Percentiles rank a stretch among this genome's conserved stretches.
phyloP scores from a whole-genome alignment of 2,329 filamentous ascomycete genomes.

The Verticillium nubilum region DNA sequence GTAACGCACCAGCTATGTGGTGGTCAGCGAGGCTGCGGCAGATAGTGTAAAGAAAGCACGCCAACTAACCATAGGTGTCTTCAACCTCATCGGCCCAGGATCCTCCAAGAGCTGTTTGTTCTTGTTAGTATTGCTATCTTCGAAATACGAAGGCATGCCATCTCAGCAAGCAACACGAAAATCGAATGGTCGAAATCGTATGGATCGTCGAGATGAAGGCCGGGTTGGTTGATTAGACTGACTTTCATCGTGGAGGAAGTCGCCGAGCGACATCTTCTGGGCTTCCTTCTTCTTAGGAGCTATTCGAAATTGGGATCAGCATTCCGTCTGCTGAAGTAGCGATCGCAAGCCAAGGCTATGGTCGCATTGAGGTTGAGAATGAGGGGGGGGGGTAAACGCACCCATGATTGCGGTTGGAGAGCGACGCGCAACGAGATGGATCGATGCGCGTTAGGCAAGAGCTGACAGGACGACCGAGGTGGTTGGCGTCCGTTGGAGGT shows the following conservation, averaged over 20 bases:
- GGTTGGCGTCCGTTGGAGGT: neutral
- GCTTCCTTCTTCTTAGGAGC: slow-evolving; percentile 90
- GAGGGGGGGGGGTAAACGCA: slow-evolving; percentile 28
- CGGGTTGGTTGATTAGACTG: slow-evolving; percentile 33
- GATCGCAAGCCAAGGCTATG: neutral
- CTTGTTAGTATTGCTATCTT: slow-evolving; percentile 17
- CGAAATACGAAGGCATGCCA: neutral
- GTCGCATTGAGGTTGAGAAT: slow-evolving; percentile 5
- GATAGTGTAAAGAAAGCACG: neutral
- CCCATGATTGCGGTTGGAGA: slow-evolving; percentile 56
- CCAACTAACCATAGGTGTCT: slow-evolving; percentile 68
- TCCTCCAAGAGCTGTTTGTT: slow-evolving; percentile 48
- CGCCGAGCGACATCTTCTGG: slow-evolving; percentile 96
- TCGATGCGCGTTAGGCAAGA: slow-evolving; percentile 26
- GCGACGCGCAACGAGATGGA: slow-evolving; percentile 38
- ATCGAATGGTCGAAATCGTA: neutral
- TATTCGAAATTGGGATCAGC: slow-evolving; percentile 28
- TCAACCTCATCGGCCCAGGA: slow-evolving; percentile 99
- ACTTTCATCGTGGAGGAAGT: slow-evolving; percentile 92
- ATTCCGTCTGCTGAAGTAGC: neutral
- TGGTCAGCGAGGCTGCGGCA: slow-evolving; percentile 18
- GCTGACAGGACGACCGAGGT: neutral
- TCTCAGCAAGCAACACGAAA: neutral
- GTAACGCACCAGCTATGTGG: slow-evolving; percentile 28
- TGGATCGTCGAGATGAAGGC: neutral